These are phyloP conservation scores for Barnettozyma californica DNA, from an alignment of 805 yeast genomes.

Conservation along the genomic window DNA sequence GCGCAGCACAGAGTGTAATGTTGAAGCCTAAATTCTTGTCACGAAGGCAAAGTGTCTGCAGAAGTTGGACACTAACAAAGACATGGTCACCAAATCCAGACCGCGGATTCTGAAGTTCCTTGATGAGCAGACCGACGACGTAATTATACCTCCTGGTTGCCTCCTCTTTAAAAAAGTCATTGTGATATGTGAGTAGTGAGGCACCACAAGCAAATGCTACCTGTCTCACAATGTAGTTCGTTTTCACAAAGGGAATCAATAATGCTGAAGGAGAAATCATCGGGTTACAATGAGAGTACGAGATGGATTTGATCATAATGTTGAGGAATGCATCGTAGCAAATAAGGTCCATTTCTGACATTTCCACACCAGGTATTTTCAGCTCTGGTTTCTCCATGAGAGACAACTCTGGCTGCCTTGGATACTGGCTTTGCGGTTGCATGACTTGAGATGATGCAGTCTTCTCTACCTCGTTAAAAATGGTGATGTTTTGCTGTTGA, in stretches of 20 bases:
- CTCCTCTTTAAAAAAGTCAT: constrained; percentile 14
- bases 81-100: constrained; percentile 23
- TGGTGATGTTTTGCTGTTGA: constrained; percentile 10
- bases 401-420: background rate
- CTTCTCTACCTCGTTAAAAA: background rate
- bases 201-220: constrained; percentile 26
- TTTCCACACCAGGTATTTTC: constrained; percentile 13
- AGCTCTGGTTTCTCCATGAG: background rate
- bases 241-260: constrained; percentile 17
- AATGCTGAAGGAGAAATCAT: constrained; percentile 16
- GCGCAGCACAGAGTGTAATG: constrained; percentile 24
- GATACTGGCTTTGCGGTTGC: background rate
- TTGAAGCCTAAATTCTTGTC: constrained; percentile 24
- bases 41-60: constrained; percentile 24
- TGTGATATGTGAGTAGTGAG: constrained; percentile 17
- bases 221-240: constrained; percentile 16
- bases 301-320: constrained; percentile 19
- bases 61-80: constrained; percentile 22
- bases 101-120: constrained; percentile 16
- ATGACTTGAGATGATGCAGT: background rate
- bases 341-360: constrained; percentile 14
- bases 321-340: constrained; percentile 21
- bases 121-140: constrained; percentile 16
- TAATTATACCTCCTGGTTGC: constrained; percentile 19
- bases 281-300: constrained; percentile 21